Conservation (phyloP, 2,329 filamentous ascomycete genomes). For the Ceratocystiopsis minuta region DNA sequence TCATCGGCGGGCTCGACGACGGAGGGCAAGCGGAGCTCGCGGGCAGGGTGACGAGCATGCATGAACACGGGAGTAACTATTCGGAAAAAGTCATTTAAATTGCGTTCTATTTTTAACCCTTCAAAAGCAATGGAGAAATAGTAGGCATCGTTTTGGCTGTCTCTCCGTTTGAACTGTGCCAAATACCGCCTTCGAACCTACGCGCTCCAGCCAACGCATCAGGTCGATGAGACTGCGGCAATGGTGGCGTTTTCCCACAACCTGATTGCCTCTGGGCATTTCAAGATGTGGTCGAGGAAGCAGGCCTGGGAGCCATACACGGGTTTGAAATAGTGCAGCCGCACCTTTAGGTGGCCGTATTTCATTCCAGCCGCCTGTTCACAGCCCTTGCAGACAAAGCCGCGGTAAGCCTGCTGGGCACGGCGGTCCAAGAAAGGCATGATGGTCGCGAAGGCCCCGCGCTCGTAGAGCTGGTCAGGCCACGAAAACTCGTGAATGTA, state of each 20-base stretch:
- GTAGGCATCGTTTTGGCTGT: too few relatives aligned
- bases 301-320: not conserved
- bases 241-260: not conserved
- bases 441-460: not conserved
- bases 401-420: not conserved
- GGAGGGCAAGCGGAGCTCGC: too few relatives aligned
- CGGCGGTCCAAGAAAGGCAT: slow-evolving; percentile 3
- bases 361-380: not conserved
- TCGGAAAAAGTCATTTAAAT: too few relatives aligned
- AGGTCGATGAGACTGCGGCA: too few relatives aligned
- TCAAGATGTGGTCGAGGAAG: not conserved
- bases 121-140: too few relatives aligned
- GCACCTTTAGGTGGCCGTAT: not conserved
- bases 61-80: too few relatives aligned
- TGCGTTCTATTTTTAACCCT: too few relatives aligned
- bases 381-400: slow-evolving; percentile 1
- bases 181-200: too few relatives aligned
- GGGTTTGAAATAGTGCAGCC: not conserved
- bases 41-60: too few relatives aligned
- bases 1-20: too few relatives aligned
- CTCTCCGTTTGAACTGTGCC: too few relatives aligned
- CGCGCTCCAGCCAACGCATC: too few relatives aligned
- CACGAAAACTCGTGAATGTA: slow-evolving; percentile 1
- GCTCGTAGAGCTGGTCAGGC: not conserved
- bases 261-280: not conserved